Conservation (phyloP, 1,284 basidiomycete species). For the Fomitiporia mediterranea region DNA sequence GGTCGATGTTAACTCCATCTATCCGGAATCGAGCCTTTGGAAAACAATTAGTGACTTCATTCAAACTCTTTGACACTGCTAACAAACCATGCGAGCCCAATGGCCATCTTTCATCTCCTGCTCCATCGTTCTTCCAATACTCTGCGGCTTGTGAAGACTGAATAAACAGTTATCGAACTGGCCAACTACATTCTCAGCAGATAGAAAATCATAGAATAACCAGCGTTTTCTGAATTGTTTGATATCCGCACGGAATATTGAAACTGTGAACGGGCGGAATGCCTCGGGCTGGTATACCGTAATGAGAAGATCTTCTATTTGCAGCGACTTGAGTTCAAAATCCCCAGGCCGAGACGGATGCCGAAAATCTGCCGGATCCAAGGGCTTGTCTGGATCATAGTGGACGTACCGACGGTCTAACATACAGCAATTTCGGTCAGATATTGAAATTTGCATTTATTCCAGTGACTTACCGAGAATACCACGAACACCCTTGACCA, state of each 20-base stretch:
- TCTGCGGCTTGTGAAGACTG: slow-evolving; percentile 95
- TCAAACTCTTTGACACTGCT: not conserved
- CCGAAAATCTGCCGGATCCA: slow-evolving; percentile 79
- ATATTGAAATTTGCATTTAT: not conserved
- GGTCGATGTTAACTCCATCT: slow-evolving; percentile 96
- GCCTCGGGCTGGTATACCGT: slow-evolving; percentile 92
- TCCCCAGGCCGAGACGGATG: slow-evolving; percentile 75
- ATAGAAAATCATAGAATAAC: slow-evolving; percentile 91
- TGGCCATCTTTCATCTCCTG: slow-evolving; percentile 77
- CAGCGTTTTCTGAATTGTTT: slow-evolving; percentile 86
- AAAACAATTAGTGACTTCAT: slow-evolving; percentile 12
- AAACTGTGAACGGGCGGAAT: slow-evolving; percentile 93
- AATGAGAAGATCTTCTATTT: slow-evolving; percentile 89
- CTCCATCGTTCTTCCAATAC: slow-evolving; percentile 85
- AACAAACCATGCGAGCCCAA: slow-evolving; percentile 83
- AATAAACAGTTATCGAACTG: slow-evolving; percentile 98
- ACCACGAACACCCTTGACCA: slow-evolving; percentile 91
- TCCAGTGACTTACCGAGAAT: slow-evolving; percentile 63
- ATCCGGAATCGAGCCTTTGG: slow-evolving; percentile 87
- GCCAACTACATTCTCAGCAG: slow-evolving; percentile 92
- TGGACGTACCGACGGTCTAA: slow-evolving; percentile 85
- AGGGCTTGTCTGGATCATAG: slow-evolving; percentile 78
- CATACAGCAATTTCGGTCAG: slow-evolving; percentile 3
- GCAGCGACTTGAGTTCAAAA: slow-evolving; percentile 88
- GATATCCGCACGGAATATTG: slow-evolving; percentile 93